phyloP scores from a whole-genome alignment of 2,329 filamentous ascomycete genomes.

The Epichloe amarillans region DNA sequence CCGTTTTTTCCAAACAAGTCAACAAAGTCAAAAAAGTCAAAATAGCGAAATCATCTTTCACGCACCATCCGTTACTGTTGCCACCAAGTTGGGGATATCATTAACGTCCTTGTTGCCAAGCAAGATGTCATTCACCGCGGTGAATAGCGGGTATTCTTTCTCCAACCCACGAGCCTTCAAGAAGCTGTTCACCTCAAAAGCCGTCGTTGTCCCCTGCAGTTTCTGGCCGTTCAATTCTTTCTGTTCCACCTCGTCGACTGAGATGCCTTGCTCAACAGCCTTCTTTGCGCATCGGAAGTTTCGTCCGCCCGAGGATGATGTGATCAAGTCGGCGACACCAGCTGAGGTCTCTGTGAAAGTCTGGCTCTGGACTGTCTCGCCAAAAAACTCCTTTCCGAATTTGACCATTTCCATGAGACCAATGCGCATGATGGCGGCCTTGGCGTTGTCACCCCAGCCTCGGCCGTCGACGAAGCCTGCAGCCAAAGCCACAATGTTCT shows the following conservation, averaged over 20 bases:
- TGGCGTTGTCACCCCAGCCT: slow-evolving; percentile 97
- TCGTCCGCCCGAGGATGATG: slow-evolving; percentile 78
- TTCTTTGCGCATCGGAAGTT: slow-evolving; percentile 93
- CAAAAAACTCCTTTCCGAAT: slow-evolving; percentile 90
- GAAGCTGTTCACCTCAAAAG: slow-evolving; percentile 82
- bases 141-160: slow-evolving; percentile 82
- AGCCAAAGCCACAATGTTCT: slow-evolving; percentile 91
- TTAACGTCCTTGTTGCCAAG: slow-evolving; percentile 63
- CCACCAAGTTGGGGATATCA: slow-evolving; percentile 63
- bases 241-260: slow-evolving; percentile 77
- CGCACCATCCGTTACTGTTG: slow-evolving; percentile 7
- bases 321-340: slow-evolving; percentile 91
- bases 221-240: slow-evolving; percentile 92
- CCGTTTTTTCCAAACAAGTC: background rate
- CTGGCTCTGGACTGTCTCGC: slow-evolving; percentile 60
- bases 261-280: slow-evolving; percentile 64
- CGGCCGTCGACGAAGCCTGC: slow-evolving; percentile 91
- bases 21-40: no score
- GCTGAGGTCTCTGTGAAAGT: slow-evolving; percentile 97
- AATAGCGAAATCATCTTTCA: background rate
- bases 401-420: slow-evolving; percentile 93
- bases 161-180: slow-evolving; percentile 66
- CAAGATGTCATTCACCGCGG: slow-evolving; percentile 70
- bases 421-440: slow-evolving; percentile 96
- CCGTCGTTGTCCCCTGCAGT: slow-evolving; percentile 86